Evolutionary conservation across 805 yeast genomes (phyloP).

Genomic region (Spathaspora passalidarum): DNA sequence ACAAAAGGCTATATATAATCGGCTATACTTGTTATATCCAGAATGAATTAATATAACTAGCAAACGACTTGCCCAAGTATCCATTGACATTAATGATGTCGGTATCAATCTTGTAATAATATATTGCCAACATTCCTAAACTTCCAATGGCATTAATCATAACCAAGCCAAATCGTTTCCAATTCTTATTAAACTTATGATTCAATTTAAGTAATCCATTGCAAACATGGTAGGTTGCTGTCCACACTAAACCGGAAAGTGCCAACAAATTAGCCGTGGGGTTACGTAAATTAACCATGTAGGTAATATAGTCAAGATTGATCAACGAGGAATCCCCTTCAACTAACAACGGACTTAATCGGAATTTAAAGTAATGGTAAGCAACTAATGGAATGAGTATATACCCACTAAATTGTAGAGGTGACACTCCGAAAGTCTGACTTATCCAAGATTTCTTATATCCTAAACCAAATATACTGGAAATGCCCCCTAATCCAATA

Average conservation of each 20-base stretch:
- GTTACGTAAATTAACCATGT: slow-evolving; percentile 18
- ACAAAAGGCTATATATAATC: no score
- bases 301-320: slow-evolving; percentile 49
- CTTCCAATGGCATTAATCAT: slow-evolving; percentile 33
- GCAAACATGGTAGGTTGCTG: slow-evolving; percentile 50
- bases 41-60: slow-evolving; percentile 21
- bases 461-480: slow-evolving; percentile 55
- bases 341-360: slow-evolving; percentile 48
- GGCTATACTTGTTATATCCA: slow-evolving; percentile 7
- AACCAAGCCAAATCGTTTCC: slow-evolving; percentile 45
- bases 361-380: slow-evolving; percentile 46
- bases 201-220: slow-evolving; percentile 52
- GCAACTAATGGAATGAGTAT: slow-evolving; percentile 41
- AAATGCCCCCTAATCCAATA: slow-evolving; percentile 61
- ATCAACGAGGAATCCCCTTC: slow-evolving; percentile 67
- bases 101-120: slow-evolving; percentile 13
- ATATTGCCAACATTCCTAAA: slow-evolving; percentile 36
- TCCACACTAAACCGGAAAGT: slow-evolving; percentile 24
- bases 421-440: slow-evolving; percentile 42
- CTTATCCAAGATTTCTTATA: slow-evolving; percentile 45
- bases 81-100: slow-evolving; percentile 19
- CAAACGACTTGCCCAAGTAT: slow-evolving; percentile 27
- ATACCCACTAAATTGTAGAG: slow-evolving; percentile 61
- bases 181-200: slow-evolving; percentile 32
- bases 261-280: slow-evolving; percentile 6